Base-by-base conservation (phyloP, 306 rosid species). In the Casuarina glauca region DNA sequence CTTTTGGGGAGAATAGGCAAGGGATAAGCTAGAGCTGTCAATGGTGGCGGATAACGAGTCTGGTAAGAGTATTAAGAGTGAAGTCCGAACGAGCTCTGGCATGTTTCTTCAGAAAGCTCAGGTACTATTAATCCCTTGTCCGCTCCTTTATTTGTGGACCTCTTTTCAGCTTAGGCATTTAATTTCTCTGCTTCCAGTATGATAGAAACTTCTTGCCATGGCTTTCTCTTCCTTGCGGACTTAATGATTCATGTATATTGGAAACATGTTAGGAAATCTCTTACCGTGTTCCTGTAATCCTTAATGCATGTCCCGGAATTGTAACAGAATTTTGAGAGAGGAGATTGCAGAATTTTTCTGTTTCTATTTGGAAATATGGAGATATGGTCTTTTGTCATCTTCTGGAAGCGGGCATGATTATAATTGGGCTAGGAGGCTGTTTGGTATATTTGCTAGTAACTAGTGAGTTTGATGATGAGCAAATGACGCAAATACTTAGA, bases 11-110 rank as follows among this genome's bases (percentile, higher is more conserved):
- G 72, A 16, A 69, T 78, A 96, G 99, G 91, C 99, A 0, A 93
- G 84, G 89, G 86, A 83, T 78, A 91, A 96, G 90, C 89, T 96
- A 50, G 90, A 91, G 84, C 77, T 61, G 78, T 96, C 99, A 4
- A 91, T 91, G 99, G 99, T 96, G 82, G 97, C 97, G 0, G 98
- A 93, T 78, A 91, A 87, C 48, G 96, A 86, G 13, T 91, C 98
- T 3, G 99, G 99, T 13, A 81, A 90, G 87, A 90, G 94, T 84
- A 62, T 91, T 75, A 35, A 9, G 84, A 96, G 99, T 74, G 85
- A 88, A 78, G 97, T 90, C 32, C 90, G 99, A 79, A 96, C 99
- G 60, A 96, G 99, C 83, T 91, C 97, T 17, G 99, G 99, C 66
- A 96, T 90, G 98, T 96, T 93, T 79, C 94, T 96, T 54, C 17